Base-by-base conservation (phyloP, 176 grass and related monocot species). In the Carex parvula region DNA sequence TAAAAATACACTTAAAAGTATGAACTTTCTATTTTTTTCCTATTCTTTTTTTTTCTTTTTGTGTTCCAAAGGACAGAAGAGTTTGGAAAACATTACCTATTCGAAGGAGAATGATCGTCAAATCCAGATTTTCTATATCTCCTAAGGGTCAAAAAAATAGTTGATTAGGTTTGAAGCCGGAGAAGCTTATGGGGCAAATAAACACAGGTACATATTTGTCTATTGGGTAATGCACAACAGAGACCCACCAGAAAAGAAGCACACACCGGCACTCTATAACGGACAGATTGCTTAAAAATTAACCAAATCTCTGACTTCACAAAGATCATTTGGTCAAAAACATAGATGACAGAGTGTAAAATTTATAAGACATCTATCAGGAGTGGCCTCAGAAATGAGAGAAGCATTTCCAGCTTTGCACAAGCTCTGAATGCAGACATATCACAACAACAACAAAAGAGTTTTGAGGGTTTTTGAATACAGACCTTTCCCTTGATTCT, bases 111-210 rank as follows among this genome's bases (percentile, higher is more conserved):
- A 85, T 53, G 88, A 84, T 83, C 67, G 63, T 79, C 35, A 74
- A 59, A 85, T 92, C 90, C 90, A 71, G 94, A 90, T 60, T 88
- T 92, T 81, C 48, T 48, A 72, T 65, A 70, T 87, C 88, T 85
- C 70, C 86, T 84, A 55, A 24, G 44, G 50, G 21, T 30, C 1
- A 1, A 56, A 77, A 77, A 14, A 35, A 77, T 77, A 73, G 4
- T 73, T 72, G 71, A 56, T 77, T 53, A 75, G 44, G 20, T 53
- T 77, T 77, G 3, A 55, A 76, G 44, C 11, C 20, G 16, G 6
- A 56, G 72, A 32, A 16, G 21, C 22, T 77, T 56, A 77, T 56
- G 14, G 44, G 20, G 1, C 12, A 30, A 73, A 73, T 12, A 56
- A 77, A 32, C 12, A 32, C 14, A 16, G 22, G 20, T 55, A 77